These are phyloP conservation scores for Singerocomus inundabilis DNA, from an alignment of 1,284 basidiomycete genomes.

Conservation along the genomic window DNA sequence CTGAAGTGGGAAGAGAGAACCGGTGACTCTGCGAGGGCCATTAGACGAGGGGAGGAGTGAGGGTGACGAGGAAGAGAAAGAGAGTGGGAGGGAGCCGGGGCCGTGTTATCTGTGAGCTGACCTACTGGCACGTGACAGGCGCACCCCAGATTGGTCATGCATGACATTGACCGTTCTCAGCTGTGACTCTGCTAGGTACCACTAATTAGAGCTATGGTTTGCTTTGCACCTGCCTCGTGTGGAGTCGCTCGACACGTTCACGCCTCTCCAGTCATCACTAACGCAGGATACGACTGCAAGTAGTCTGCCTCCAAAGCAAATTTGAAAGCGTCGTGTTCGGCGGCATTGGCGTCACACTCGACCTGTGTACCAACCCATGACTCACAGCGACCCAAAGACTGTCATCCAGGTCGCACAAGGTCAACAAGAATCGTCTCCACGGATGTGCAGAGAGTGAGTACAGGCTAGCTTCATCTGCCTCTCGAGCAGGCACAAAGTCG, in stretches of 20 bases:
- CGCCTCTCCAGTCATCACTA: too few species aligned
- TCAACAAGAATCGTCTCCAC: not conserved
- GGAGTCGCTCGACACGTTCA: too few species aligned
- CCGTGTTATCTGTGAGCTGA: not conserved
- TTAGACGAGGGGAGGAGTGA: constrained; percentile 2
- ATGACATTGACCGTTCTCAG: too few species aligned
- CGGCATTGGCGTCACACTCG: not conserved
- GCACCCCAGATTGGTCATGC: too few species aligned
- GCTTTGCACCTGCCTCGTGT: too few species aligned
- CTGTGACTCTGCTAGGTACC: too few species aligned
- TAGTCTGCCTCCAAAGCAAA: not conserved
- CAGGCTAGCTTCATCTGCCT: constrained; percentile 19
- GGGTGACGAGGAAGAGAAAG: too few species aligned
- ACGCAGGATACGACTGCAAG: too few species aligned
- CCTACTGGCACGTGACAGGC: too few species aligned
- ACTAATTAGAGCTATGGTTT: too few species aligned
- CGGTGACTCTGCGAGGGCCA: constrained; percentile 35
- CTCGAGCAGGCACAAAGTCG: not conserved
- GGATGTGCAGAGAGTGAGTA: constrained; percentile 15
- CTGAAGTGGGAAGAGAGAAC: constrained; percentile 24
- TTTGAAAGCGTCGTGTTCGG: constrained; percentile 3
- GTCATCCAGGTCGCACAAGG: constrained; percentile 2
- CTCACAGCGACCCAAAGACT: not conserved
- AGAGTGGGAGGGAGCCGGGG: not conserved
- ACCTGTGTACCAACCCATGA: constrained; percentile 4